phyloP scores from a whole-genome alignment of 108 stramenopile genomes.

The Mayamaea pseudoterrestris region DNA sequence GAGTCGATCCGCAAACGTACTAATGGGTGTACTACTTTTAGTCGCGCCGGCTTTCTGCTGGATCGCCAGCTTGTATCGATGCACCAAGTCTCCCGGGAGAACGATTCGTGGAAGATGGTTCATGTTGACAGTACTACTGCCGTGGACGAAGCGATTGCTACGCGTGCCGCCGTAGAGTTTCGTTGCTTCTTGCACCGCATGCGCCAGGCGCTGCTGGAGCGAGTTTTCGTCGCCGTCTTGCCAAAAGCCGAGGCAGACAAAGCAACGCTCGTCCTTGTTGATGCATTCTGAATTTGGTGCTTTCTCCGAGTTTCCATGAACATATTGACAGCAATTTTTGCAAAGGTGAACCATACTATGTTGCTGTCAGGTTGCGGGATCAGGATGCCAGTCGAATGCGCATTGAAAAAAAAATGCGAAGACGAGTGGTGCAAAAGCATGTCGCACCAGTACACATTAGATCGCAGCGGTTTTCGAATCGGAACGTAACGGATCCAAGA shows the following conservation, averaged over 20 bases:
- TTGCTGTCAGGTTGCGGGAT: too few relatives aligned
- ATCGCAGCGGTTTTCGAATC: too few relatives aligned
- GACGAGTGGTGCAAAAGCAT: too few relatives aligned
- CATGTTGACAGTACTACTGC: conserved; percentile 1
- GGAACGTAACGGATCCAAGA: too few relatives aligned
- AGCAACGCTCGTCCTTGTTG: not conserved
- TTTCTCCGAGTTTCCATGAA: too few relatives aligned
- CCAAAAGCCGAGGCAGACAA: conserved; percentile 6
- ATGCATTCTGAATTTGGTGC: too few relatives aligned
- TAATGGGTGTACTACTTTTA: conserved; percentile 1
- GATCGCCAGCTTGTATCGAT: conserved; percentile 8
- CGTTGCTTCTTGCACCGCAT: conserved; percentile 9
- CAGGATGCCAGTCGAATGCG: too few relatives aligned
- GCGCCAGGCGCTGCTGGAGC: not conserved
- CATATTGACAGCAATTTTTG: too few relatives aligned
- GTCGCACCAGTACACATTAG: too few relatives aligned
- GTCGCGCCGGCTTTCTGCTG: not conserved
- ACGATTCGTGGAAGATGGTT: conserved; percentile 13
- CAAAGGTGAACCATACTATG: too few relatives aligned
- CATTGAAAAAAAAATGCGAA: too few relatives aligned
- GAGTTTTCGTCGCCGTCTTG: too few relatives aligned
- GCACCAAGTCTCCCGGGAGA: conserved; percentile 23
- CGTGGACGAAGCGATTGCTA: conserved; percentile 13
- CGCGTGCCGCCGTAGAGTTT: conserved; percentile 17
- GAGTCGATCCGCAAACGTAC: conserved; percentile 16